Base-by-base conservation (phyloP, 495 filamentous ascomycete species). In the Darksidea phi region DNA sequence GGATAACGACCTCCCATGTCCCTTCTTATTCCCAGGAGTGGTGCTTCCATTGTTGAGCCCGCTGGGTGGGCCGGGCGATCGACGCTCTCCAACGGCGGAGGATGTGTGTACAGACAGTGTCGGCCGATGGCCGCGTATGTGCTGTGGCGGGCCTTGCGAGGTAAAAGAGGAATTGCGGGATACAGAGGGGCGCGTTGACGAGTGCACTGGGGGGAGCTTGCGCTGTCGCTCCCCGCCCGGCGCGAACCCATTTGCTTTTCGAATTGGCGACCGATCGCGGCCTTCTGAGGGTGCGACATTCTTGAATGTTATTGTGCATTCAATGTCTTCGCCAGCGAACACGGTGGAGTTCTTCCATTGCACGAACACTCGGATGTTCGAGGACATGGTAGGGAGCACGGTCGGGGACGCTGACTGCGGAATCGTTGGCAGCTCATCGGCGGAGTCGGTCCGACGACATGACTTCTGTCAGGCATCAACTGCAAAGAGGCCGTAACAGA, bases 291-390 rank as follows among this genome's bases (percentile, higher is more conserved):
- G 72, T 21, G 88, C 83, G 59, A 91, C 82, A 71, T 98, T 98
- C 75, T 88, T 93, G 77, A 97, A 97, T 42, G 90, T 96, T 68
- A 98, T 97, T 51, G 84, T 90, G 75, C 94, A 96, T 75, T 92
- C 88, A 67, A 97, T 80, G 67, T 91, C 86, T 77, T 97, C 94
- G 63, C 95, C 95, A 28, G 95, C 89, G 74, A 96, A 97, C 63
- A 98, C 90, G 46, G 86, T 90, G 73, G 87, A 84, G 69, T 89
- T 89, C 72, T 88, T 88, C 90, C 88, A 97, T 76, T 87, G 85
- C 71, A 98, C 89, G 69, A 92, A 97, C 73, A 97, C 93, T 68
- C 90, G 87, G 69, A 98, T 91, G 77, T 95, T 86, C 62, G 66
- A 65, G 48, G 66, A 66, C 62, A 66, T 63, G 58, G 62, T 64